Evolutionary conservation across 352 stramenopile genomes (phyloP), one percentile per base, ranked within the genome.

Genomic region (Pythium rhizo-oryzae): DNA sequence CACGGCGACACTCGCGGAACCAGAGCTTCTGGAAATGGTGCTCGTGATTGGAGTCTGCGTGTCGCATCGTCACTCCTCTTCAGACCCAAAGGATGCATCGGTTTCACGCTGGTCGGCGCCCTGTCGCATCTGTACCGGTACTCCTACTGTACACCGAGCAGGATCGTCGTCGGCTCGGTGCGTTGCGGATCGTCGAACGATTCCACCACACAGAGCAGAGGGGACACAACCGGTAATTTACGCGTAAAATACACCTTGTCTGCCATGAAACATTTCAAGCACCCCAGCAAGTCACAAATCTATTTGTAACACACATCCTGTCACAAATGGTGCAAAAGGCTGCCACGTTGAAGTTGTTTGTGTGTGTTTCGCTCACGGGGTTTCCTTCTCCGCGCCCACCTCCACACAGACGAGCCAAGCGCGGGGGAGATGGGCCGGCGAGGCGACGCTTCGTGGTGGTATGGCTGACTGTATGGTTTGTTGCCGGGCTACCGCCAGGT

Each of bases 271-370:
- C 2, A 18, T 58, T 50, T 51, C 19, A 50, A 49, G 46, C 43
- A 58, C 6, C 2, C 25, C 5, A 44, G 1, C 2, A 51, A 0
- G 58, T 57, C 44, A 65, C 58, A 65, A 65, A 55, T 23, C 0
- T 24, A 61, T 65, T 70, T 70, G 64, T 70, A 44, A 55, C 64
- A 70, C n/a, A n/a, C n/a, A n/a, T n/a, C n/a, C 13, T 21, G 67
- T 50, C 37, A 74, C 67, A 74, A 74, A 39, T 1, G 68, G 70
- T 47, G 44, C 59, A 64, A 75, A 75, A 49, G 28, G 23, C 18
- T 7, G 13, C 33, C 54, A 75, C 49, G 68, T 75, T 75, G 68
- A 75, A 75, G 68, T 75, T 75, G 68, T 75, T 69, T n/a, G n/a
- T n/a, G n/a, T n/a, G n/a, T n/a, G 67, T 74, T 74, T 69, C 66